Conservation (phyloP, 768 basidiomycete genomes). For the Pleurotus ostreatus region DNA sequence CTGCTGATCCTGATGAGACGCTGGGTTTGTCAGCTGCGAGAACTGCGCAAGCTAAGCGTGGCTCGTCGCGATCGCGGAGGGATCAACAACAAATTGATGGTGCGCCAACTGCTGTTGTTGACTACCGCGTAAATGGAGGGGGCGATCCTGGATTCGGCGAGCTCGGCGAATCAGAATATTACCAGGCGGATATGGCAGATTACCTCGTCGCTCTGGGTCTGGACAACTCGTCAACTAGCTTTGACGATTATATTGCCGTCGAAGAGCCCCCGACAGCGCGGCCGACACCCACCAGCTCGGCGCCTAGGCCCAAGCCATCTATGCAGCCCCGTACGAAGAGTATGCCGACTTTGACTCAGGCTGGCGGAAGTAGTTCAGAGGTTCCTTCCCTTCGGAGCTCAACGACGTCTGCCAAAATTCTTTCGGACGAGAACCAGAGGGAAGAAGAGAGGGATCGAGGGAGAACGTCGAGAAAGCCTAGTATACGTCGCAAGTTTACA, state of each 20-base stretch:
- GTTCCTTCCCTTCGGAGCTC: conserved; percentile 16
- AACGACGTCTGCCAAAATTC: conserved; percentile 13
- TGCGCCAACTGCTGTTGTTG: not conserved
- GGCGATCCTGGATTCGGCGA: not conserved
- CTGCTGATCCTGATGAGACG: not conserved
- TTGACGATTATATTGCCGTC: conserved; percentile 17
- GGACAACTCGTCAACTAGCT: conserved; percentile 14
- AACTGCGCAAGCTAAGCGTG: conserved; percentile 3
- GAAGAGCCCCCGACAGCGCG: not conserved
- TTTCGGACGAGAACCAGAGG: conserved; percentile 11
- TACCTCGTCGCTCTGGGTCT: not conserved
- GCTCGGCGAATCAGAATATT: not conserved
- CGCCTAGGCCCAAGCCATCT: conserved; percentile 14
- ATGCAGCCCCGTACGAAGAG: conserved; percentile 44
- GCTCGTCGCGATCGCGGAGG: conserved; percentile 1
- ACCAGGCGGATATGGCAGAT: not conserved
- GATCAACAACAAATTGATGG: conserved; percentile 1
- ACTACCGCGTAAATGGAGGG: not conserved
- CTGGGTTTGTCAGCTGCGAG: conserved; percentile 4
- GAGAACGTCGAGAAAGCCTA: conserved; percentile 20
- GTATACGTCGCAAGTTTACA: conserved; percentile 23
- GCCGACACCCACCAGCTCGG: conserved; percentile 3
- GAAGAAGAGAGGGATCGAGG: conserved; percentile 23
- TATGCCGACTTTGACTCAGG: conserved; percentile 34
- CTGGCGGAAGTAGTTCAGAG: conserved; percentile 11